These are phyloP conservation scores for Tulasnella sp. DNA, from an alignment of 768 basidiomycete genomes.

Conservation along the genomic window DNA sequence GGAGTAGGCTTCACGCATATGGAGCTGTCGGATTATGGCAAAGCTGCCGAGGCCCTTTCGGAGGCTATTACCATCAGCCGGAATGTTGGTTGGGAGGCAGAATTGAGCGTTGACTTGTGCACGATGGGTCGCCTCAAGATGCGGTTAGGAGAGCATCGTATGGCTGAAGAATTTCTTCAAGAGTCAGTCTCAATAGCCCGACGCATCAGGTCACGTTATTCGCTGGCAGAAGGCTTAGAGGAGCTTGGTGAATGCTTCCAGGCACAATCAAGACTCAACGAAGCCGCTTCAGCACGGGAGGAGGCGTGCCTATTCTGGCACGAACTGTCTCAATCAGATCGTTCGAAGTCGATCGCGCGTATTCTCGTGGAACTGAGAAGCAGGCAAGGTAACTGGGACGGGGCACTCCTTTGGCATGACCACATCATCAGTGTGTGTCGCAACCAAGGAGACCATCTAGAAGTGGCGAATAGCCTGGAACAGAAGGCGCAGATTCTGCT, in stretches of 20 bases:
- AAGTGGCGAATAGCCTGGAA: too few species aligned
- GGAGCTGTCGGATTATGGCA: neutral
- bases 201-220: neutral
- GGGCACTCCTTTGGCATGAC: too few species aligned
- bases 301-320: neutral
- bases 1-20: neutral
- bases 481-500: too few species aligned
- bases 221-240: too few species aligned
- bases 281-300: neutral
- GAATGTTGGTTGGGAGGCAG: neutral
- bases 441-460: too few species aligned
- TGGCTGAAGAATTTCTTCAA: neutral
- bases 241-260: neutral
- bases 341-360: neutral
- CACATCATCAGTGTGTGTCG: too few species aligned
- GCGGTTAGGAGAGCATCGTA: neutral
- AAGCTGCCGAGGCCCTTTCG: neutral
- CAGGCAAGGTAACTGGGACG: too few species aligned
- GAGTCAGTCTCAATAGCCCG: neutral
- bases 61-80: neutral
- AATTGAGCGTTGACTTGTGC: neutral
- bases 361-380: too few species aligned
- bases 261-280: neutral
- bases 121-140: neutral
- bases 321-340: neutral